Evolutionary conservation across 164 flowering plant genomes (phyloP).

Genomic region (Piper betle): DNA sequence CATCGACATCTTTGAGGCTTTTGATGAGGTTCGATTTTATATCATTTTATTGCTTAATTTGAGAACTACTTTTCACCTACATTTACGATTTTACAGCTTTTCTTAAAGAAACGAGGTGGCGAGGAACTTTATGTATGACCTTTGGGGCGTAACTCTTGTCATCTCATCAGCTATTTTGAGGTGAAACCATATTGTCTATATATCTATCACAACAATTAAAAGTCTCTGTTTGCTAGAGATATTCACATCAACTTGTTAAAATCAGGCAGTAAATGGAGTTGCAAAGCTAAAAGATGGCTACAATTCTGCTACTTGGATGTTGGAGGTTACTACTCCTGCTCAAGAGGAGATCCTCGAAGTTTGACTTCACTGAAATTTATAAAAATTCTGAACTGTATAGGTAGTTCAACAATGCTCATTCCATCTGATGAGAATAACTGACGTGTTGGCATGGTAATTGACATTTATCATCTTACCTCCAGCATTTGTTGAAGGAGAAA

Average conservation of each 20-base stretch:
- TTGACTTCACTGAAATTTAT: constrained; percentile 17
- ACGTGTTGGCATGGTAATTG: background rate
- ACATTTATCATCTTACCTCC: no score
- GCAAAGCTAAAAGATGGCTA: constrained; percentile 18
- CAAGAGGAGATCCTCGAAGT: constrained; percentile 19
- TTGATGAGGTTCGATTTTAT: constrained; percentile 31
- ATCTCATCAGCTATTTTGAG: constrained; percentile 48
- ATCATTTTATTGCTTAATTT: background rate
- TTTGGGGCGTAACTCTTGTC: constrained; percentile 29
- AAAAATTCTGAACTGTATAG: constrained; percentile 14
- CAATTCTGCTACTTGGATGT: constrained; percentile 31
- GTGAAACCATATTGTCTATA: constrained; percentile 13
- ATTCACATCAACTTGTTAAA: background rate
- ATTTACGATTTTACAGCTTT: constrained; percentile 22
- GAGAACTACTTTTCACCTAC: background rate
- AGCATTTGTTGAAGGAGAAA: constrained; percentile 20
- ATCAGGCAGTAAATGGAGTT: constrained; percentile 23
- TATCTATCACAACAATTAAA: background rate
- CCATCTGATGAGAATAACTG: background rate
- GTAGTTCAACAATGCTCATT: background rate
- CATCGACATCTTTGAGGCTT: constrained; percentile 46
- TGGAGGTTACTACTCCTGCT: constrained; percentile 18
- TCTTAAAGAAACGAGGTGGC: constrained; percentile 50
- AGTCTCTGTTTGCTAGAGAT: background rate
- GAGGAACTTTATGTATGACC: constrained; percentile 48